These are phyloP conservation scores for Sordaria brevicollis DNA, from an alignment of 495 filamentous ascomycete species.

Conservation along the genomic window DNA sequence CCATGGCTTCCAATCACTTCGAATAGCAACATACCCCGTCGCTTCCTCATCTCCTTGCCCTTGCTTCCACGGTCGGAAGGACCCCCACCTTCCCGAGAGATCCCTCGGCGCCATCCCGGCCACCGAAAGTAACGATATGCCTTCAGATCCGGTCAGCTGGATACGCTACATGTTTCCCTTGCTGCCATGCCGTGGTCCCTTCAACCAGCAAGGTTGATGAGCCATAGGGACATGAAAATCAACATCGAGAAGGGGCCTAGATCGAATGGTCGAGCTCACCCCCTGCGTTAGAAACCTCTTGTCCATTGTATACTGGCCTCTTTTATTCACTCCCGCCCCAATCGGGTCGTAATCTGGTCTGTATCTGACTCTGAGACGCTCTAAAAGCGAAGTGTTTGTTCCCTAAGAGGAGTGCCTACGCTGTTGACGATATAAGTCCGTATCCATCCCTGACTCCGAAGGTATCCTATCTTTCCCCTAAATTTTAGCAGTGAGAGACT, in stretches of 20 bases:
- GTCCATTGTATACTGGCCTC: not conserved
- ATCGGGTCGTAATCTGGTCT: not conserved
- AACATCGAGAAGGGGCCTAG: not conserved
- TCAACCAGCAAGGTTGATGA: not conserved
- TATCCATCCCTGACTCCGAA: not conserved
- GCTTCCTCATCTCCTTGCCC: not conserved
- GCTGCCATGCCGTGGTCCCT: not conserved
- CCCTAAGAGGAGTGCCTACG: not conserved
- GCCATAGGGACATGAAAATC: not conserved
- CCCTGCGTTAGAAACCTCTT: not conserved
- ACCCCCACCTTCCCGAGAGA: not conserved
- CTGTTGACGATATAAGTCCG: not conserved
- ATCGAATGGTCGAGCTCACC: not conserved
- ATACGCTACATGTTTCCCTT: not conserved
- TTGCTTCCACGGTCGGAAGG: not conserved
- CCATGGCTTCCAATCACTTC: not conserved
- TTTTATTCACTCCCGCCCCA: not conserved
- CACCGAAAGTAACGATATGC: not conserved
- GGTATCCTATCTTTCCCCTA: not conserved
- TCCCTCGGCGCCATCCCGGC: not conserved
- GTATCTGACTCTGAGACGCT: not conserved
- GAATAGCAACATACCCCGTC: not conserved
- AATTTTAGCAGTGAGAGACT: not conserved
- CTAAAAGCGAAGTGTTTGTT: not conserved
- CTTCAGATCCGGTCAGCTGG: not conserved